Percentiles rank a stretch among this genome's conserved stretches.
Evolutionary conservation across 371 early-diverging fungal species (phyloP).

Genomic region (Circinella umbellata): DNA sequence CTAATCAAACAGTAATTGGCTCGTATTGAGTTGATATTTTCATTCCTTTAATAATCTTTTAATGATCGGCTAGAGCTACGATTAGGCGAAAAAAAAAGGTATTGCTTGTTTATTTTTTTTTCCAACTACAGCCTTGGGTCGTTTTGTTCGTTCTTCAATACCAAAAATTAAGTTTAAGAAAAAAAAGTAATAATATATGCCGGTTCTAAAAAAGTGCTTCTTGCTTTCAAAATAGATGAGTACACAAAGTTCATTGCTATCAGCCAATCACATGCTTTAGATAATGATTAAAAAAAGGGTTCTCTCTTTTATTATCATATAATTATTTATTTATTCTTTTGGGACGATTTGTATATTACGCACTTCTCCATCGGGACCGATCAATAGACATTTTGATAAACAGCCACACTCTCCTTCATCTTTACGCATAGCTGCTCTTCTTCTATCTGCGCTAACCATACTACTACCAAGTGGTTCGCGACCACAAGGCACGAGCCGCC

Average conservation of each 20-base stretch:
- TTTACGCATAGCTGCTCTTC: constrained; percentile 22
- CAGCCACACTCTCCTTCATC: constrained; percentile 36
- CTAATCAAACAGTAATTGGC: constrained; percentile 6
- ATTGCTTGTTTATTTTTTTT: too few relatives aligned
- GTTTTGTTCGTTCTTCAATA: too few relatives aligned
- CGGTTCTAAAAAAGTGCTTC: neutral
- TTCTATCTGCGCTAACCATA: constrained; percentile 41
- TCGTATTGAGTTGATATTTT: neutral
- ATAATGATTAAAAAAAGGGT: too few relatives aligned
- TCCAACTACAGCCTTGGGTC: too few relatives aligned
- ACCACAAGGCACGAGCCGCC: constrained; percentile 53
- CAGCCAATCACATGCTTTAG: constrained; percentile 7
- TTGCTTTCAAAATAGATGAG: neutral
- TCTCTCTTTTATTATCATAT: neutral
- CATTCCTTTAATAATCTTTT: neutral
- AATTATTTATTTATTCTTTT: constrained; percentile 5
- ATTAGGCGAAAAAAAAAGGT: neutral
- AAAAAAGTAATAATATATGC: neutral
- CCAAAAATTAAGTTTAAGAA: too few relatives aligned
- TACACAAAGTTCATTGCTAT: neutral
- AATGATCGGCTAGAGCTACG: neutral
- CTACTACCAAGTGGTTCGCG: constrained; percentile 46
- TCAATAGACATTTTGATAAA: constrained; percentile 55
- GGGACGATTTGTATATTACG: constrained; percentile 35
- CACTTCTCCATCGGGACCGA: constrained; percentile 65